A percentile compares a stretch with the other conserved stretches of the same genome.
Evolutionary conservation across 2,329 filamentous ascomycete species (phyloP).

Genomic region (Monilinia polystroma): DNA sequence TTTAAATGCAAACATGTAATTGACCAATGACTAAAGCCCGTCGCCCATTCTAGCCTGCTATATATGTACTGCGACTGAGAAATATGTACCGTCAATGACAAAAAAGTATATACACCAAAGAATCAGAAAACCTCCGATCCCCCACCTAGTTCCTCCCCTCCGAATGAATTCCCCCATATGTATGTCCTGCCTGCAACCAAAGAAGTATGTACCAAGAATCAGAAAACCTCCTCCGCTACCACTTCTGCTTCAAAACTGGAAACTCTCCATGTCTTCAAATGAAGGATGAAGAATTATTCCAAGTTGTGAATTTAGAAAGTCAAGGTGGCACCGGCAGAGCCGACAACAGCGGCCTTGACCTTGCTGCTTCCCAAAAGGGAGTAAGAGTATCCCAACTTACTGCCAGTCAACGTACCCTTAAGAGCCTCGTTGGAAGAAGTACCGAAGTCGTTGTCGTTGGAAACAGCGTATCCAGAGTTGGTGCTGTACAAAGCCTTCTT

Average conservation of each 20-base stretch:
- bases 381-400: constrained; percentile 52
- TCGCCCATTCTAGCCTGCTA: neutral
- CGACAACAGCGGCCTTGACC: constrained; percentile 44
- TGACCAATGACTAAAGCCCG: neutral
- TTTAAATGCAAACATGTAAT: neutral
- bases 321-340: constrained; percentile 41
- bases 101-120: neutral
- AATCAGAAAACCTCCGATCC: neutral
- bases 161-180: too few relatives aligned
- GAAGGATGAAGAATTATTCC: neutral
- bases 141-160: neutral
- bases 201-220: too few relatives aligned
- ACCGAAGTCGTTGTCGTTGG: constrained; percentile 49
- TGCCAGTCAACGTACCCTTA: constrained; percentile 46
- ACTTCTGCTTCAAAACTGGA: too few relatives aligned
- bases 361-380: constrained; percentile 49
- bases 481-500: constrained; percentile 41
- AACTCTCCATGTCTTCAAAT: neutral
- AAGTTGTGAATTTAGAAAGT: constrained; percentile 32
- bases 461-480: constrained; percentile 45
- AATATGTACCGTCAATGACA: neutral
- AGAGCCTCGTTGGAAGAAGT: constrained; percentile 50
- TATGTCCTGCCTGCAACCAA: neutral
- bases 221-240: too few relatives aligned
- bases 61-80: neutral